Base-by-base conservation (phyloP, 2,329 filamentous ascomycete species). In the Colletotrichum abscissum region DNA sequence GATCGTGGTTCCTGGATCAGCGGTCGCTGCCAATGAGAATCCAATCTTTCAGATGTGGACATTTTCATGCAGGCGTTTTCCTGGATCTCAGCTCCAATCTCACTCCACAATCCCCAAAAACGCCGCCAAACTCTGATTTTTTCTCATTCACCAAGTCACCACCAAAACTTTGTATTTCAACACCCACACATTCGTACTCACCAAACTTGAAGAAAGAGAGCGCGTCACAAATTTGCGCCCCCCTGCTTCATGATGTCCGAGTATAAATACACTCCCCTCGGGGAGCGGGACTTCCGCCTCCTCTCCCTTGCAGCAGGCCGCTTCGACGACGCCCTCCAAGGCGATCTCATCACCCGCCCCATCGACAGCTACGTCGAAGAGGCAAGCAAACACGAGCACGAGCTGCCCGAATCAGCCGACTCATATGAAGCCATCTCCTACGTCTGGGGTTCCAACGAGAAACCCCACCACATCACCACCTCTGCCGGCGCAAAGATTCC, bases 351-450 rank as follows among this genome's bases (percentile, higher is more conserved):
- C 49, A 42, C 62, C 33, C 54, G 58, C 5, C 30, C 68, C 7
- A 68, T 74, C 63, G 72, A 68, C 54, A 24, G 24, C 5, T 74
- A 72, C 59, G n/a, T 74, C 68, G 63, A 72, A 30, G 68, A 72
- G 63, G 67, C 72, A 19, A 22, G 28, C 28, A 67, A 67, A n/a
- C 63, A 72, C 16, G 57, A 67, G 26, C 54, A 63, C 5, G 74
- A 73, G 28, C 42, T 72, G 8, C 58, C 63, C 11, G 63, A 67
- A 11, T 57, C 63, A 5, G 65, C 57, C 30, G 49, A 63, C 16
- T 63, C 69, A 4, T 75, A 75, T 52, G 74, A 75, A 63, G 74
- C 74, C 46, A 54, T 75, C 38, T 75, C 74, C 3, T 75, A 75
- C 55, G 73, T 65, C 12, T 75, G 73, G 74, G 74, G 73, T 11